Percentiles rank a stretch among this genome's conserved stretches.
Evolutionary conservation across 768 basidiomycete genomes (phyloP).

Genomic region (Cubamyces lactineus): DNA sequence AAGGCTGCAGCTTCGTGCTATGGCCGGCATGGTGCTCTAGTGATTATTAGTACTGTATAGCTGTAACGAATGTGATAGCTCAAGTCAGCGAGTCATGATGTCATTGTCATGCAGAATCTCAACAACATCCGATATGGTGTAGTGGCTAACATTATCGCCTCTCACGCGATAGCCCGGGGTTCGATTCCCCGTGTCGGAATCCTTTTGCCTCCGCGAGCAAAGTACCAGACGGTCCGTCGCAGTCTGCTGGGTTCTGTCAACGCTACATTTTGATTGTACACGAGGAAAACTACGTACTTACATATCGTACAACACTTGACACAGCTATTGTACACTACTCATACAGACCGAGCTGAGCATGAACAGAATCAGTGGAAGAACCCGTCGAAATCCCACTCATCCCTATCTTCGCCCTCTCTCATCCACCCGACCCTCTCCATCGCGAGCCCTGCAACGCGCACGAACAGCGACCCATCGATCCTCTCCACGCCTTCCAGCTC

Average conservation of each 20-base stretch:
- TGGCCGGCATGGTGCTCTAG: too few species aligned
- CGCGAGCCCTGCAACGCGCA: conserved; percentile 51
- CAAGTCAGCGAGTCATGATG: too few species aligned
- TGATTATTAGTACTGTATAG: too few species aligned
- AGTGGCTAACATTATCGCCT: conserved; percentile 25
- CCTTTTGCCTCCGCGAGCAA: background rate
- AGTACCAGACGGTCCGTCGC: background rate
- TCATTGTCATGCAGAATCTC: too few species aligned
- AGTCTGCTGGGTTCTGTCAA: background rate
- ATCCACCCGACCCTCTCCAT: conserved; percentile 43
- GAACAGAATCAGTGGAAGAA: conserved; percentile 22
- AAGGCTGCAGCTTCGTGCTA: too few species aligned
- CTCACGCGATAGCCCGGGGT: conserved; percentile 25
- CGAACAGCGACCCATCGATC: conserved; percentile 64
- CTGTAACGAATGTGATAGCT: too few species aligned
- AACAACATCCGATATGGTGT: conserved; percentile 18
- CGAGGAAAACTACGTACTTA: background rate
- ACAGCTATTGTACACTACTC: background rate
- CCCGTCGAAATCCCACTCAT: conserved; percentile 34
- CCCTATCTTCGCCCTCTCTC: conserved; percentile 38
- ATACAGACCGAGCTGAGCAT: background rate
- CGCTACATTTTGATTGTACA: background rate
- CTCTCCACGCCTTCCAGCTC: conserved; percentile 49
- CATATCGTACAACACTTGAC: background rate
- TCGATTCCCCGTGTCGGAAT: conserved; percentile 24